Conservation (phyloP, 2,329 filamentous ascomycete genomes). For the Trichoderma simmonsii region DNA sequence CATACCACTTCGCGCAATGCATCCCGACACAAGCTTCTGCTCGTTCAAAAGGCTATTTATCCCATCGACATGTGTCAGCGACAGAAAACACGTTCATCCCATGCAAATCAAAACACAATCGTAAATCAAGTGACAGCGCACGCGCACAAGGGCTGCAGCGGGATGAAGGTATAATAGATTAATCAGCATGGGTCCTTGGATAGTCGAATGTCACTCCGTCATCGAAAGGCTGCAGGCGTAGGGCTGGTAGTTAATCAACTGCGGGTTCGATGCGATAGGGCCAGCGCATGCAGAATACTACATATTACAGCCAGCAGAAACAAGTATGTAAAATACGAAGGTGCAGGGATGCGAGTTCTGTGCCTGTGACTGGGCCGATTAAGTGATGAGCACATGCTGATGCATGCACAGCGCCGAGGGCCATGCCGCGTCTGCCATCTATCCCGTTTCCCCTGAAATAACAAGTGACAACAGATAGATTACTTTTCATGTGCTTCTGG, state of each 20-base stretch:
- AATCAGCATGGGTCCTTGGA: neutral
- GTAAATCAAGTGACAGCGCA: neutral
- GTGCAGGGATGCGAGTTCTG: neutral
- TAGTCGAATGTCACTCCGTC: neutral
- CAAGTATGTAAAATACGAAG: neutral
- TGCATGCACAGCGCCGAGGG: constrained; percentile 9
- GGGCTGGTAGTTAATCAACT: constrained; percentile 14
- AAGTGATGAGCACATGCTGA: constrained; percentile 11
- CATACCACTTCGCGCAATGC: neutral
- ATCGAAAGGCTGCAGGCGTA: neutral
- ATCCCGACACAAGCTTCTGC: neutral
- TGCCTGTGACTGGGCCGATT: neutral
- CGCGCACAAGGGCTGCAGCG: neutral
- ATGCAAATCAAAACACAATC: neutral
- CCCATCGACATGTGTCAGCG: neutral
- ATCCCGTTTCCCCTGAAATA: neutral
- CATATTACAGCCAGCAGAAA: neutral
- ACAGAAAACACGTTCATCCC: neutral
- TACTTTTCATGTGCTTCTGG: neutral
- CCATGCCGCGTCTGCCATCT: neutral
- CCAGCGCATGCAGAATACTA: neutral
- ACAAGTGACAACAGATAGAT: neutral
- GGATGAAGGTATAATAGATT: neutral
- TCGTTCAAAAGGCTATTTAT: neutral
- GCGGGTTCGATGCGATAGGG: neutral